Evolutionary conservation across 441 rosid genomes (phyloP), one percentile per base, ranked within the genome.

Genomic region (Mallotus japonicus): DNA sequence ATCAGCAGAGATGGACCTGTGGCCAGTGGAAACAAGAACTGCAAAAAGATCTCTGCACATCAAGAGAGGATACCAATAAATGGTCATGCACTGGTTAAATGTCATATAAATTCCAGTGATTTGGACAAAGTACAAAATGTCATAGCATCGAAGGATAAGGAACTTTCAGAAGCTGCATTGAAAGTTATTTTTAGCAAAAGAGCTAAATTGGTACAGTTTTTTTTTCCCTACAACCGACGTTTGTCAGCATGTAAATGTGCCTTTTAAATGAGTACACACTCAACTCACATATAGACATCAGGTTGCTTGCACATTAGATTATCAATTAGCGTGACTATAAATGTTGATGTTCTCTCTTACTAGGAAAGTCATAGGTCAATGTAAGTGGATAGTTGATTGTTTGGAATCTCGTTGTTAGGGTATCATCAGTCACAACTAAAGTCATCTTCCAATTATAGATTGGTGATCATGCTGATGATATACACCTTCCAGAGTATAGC

Each of bases 121-220:
- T 80, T 80, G 49, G 87, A 80, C 42, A 84, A 82, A 78, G 70
- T 79, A 65, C 69, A 59, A 32, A 60, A 74, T 3, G n/a, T 77
- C 55, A 59, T 85, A 73, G 84, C 84, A 71, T 85, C 89, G 34
- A 86, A 75, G 75, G 90, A 84, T 53, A 74, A 75, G 71, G 64
- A 75, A 53, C 32, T 93, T 42, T 84, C 89, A 3, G 81, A 87
- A 73, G 81, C 88, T 75, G 95, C 97, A 55, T 44, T 85, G 72
- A 81, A 75, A 73, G 75, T 86, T 77, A 80, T 86, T 62, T 81
- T 78, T 66, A 77, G 83, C 54, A 87, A 85, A 76, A 88, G 93
- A 79, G 91, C 90, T 80, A 80, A 80, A 73, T 75, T 89, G 93
- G 97, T 94, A 89, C 37, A 75, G 16, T 74, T 51, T 37, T 17